These are phyloP conservation scores for Colletotrichum limetticola DNA, from an alignment of 2,329 filamentous ascomycete genomes.

Conservation along the genomic window DNA sequence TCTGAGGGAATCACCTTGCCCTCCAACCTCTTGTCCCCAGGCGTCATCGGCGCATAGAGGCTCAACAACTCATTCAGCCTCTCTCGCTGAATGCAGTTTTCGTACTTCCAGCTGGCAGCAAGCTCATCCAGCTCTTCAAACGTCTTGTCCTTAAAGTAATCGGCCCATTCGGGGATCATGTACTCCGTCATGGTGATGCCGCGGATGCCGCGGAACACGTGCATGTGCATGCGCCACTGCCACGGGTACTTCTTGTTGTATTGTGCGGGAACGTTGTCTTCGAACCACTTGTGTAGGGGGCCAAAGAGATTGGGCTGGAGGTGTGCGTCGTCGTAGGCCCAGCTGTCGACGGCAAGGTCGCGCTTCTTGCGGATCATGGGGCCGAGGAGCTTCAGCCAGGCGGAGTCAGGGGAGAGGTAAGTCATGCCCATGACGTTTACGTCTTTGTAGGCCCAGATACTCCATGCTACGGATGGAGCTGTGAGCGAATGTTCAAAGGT, in stretches of 20 bases:
- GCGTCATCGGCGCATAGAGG: constrained; percentile 40
- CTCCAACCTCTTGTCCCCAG: constrained; percentile 37
- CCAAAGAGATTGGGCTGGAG: constrained; percentile 39
- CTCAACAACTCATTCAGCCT: constrained; percentile 52
- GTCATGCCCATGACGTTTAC: constrained; percentile 65
- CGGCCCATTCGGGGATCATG: constrained; percentile 58
- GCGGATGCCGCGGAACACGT: constrained; percentile 39
- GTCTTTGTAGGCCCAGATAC: constrained; percentile 64
- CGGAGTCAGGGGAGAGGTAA: constrained; percentile 52
- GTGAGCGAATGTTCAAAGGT: background rate
- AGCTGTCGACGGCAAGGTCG: constrained; percentile 60
- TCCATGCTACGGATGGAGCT: constrained; percentile 36
- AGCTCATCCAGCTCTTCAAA: constrained; percentile 57
- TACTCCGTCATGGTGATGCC: constrained; percentile 50
- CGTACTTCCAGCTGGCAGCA: constrained; percentile 60
- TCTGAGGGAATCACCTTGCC: constrained; percentile 42
- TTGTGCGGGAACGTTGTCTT: constrained; percentile 36
- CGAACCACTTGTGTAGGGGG: constrained; percentile 39
- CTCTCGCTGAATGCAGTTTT: constrained; percentile 59
- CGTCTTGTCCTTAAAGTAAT: constrained; percentile 54
- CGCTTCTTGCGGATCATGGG: constrained; percentile 65
- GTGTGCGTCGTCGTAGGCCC: constrained; percentile 56
- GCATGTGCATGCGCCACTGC: constrained; percentile 41
- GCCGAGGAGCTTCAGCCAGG: constrained; percentile 59
- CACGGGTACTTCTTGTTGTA: constrained; percentile 40